Conservation (phyloP, 345 rosid genomes). For the Eucalyptus pauciflora region DNA sequence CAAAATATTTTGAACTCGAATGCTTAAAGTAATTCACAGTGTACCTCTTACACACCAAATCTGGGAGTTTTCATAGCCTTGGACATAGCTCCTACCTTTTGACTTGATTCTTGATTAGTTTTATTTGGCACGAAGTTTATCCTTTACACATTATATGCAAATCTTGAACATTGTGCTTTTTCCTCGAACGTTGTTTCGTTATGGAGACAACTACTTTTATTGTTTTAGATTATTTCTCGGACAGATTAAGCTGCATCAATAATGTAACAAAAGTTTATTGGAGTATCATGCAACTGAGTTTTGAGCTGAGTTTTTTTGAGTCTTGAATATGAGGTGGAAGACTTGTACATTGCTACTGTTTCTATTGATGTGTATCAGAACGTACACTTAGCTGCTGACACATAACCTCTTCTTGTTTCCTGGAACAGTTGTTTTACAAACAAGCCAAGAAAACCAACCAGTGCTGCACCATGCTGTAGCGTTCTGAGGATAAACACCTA, state of each 20-base stretch:
- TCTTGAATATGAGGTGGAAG: background rate
- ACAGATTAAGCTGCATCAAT: background rate
- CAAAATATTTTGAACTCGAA: background rate
- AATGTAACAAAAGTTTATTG: background rate
- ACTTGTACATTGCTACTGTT: background rate
- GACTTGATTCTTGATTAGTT: background rate
- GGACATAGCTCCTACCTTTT: background rate
- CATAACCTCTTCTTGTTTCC: background rate
- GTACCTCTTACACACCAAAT: background rate
- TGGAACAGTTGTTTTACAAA: constrained; percentile 94
- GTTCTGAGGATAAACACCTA: background rate
- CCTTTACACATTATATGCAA: background rate
- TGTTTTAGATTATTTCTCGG: background rate
- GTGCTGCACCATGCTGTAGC: constrained; percentile 82
- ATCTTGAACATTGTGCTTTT: background rate
- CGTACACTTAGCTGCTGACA: background rate
- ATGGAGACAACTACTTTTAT: background rate
- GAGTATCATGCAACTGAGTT: background rate
- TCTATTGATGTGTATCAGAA: background rate
- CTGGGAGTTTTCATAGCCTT: background rate
- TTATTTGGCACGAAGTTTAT: background rate
- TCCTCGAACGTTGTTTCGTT: background rate
- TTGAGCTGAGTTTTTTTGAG: background rate
- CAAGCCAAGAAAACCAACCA: constrained; percentile 88
- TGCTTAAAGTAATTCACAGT: background rate